Percentiles rank a stretch among this genome's conserved stretches.
Conservation (phyloP, 192 early-diverging fungal species). For the Coemansia sp. region DNA sequence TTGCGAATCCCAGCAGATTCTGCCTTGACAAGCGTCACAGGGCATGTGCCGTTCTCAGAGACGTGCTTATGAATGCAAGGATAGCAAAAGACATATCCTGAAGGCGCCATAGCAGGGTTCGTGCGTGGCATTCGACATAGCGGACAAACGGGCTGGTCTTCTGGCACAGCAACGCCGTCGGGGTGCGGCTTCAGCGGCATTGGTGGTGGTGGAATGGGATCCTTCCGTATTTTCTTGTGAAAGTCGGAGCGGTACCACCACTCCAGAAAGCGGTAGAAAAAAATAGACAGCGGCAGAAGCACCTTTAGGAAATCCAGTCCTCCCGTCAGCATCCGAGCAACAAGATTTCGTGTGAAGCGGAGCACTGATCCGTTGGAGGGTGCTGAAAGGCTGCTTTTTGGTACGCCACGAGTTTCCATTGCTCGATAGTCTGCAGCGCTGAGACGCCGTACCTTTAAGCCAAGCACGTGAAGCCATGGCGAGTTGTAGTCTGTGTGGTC, state of each 20-base stretch:
- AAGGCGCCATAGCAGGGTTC: conserved; percentile 83
- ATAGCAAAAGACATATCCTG: conserved; percentile 95
- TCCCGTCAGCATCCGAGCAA: conserved; percentile 53
- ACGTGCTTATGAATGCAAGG: conserved; percentile 81
- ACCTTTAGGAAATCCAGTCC: conserved; percentile 74
- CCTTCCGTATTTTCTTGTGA: conserved; percentile 55
- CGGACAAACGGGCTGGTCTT: conserved; percentile 74
- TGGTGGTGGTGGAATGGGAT: conserved; percentile 73
- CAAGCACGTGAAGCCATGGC: conserved; percentile 81
- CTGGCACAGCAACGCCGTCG: conserved; percentile 72
- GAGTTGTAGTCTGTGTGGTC: conserved; percentile 79
- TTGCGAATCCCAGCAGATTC: conserved; percentile 36
- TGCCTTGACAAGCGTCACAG: conserved; percentile 66
- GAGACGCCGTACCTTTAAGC: conserved; percentile 78
- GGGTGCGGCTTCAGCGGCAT: conserved; percentile 72
- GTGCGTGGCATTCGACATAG: conserved; percentile 71
- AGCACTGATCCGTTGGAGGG: conserved; percentile 45
- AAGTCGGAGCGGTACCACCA: conserved; percentile 95
- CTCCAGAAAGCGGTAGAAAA: conserved; percentile 92
- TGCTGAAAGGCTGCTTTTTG: conserved; percentile 43
- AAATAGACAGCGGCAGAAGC: conserved; percentile 83
- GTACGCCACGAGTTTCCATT: conserved; percentile 45
- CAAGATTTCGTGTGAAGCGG: conserved; percentile 42
- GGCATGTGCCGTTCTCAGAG: conserved; percentile 71
- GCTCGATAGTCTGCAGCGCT: conserved; percentile 72